Conservation (phyloP, 176 grass and related monocot genomes). For the Saccharum spontaneum region DNA sequence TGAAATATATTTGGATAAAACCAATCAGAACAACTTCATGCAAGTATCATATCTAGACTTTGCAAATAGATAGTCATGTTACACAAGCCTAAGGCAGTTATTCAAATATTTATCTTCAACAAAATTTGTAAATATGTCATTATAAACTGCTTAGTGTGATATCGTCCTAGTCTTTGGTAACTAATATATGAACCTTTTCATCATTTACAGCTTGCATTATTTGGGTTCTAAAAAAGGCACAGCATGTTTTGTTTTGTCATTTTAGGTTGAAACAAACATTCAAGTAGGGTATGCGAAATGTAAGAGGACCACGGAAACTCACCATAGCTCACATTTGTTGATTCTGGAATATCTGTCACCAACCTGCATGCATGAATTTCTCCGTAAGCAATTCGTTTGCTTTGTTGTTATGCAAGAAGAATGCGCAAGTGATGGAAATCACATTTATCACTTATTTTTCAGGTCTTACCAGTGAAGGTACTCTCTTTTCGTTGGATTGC, state of each 20-base stretch:
- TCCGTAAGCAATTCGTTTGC: constrained; percentile 25
- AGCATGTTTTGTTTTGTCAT: not conserved
- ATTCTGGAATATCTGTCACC: constrained; percentile 95
- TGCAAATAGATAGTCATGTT: not conserved
- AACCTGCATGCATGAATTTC: constrained; percentile 59
- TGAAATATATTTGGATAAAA: constrained; percentile 45
- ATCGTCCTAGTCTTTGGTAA: not conserved
- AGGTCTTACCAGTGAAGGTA: constrained; percentile 95
- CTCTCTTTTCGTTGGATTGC: constrained; percentile 92
- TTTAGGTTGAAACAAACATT: constrained; percentile 31
- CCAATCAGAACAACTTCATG: constrained; percentile 29
- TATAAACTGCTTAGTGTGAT: not conserved
- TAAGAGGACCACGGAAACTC: constrained; percentile 28
- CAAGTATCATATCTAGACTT: not conserved
- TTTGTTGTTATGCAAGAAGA: constrained; percentile 15
- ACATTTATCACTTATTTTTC: constrained; percentile 24
- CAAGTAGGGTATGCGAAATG: constrained; percentile 25
- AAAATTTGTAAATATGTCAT: constrained; percentile 2
- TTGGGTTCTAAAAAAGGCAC: constrained; percentile 4
- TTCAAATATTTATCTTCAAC: constrained; percentile 20
- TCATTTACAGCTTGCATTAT: constrained; percentile 8
- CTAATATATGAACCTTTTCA: constrained; percentile 17
- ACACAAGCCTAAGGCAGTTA: constrained; percentile 1
- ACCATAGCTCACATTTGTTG: constrained; percentile 69
- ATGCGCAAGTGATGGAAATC: constrained; percentile 10